Base-by-base conservation (phyloP, 2,329 filamentous ascomycete species). In the Fusarium pilosicola region DNA sequence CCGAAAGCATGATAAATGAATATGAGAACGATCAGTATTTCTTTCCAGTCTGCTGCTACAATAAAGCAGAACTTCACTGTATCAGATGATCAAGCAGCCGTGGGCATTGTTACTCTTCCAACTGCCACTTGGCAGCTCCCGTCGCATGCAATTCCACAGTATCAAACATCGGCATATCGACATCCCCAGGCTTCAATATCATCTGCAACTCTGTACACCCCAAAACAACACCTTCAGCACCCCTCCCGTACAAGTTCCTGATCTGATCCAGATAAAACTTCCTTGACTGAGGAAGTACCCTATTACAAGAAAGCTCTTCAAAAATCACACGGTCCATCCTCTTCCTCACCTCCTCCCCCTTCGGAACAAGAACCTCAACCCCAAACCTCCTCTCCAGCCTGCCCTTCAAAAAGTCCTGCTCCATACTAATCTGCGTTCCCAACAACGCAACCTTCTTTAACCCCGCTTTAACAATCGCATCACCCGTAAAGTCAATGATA, bases 261-360 rank as follows among this genome's bases (percentile, higher is more conserved):
- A 57, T 42, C 17, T 48, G 45, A n/a, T 42, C 52, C 34, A 67
- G 9, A 5, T 65, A 67, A 14, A 67, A 66, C 10, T 46, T 45
- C 17, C 51, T 67, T 15, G 65, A 65, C 34, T 60, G 14, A 5
- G 39, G 39, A 1, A 7, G 8, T 2, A 58, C 18, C 17, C 18
- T 5, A 10, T 58, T 32, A n/a, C n/a, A 39, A 2, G 64, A 65
- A 2, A 67, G 32, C 22, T 67, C 64, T n/a, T 67, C 22, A 1
- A 67, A 67, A 10, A 65, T 67, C 12, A 65, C 26, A 18, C 36
- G 24, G 17, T 67, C 42, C 64, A 67, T 67, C 8, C 22, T 62
- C 32, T 24, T 32, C 18, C 44, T 65, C 4, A 17, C 14, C 15
- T 65, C 42, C 12, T 57, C 14, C 5, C 11, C n/a, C 14, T 22